Conservation (phyloP, 1,284 basidiomycete species). For the Fomitopsis betulina region DNA sequence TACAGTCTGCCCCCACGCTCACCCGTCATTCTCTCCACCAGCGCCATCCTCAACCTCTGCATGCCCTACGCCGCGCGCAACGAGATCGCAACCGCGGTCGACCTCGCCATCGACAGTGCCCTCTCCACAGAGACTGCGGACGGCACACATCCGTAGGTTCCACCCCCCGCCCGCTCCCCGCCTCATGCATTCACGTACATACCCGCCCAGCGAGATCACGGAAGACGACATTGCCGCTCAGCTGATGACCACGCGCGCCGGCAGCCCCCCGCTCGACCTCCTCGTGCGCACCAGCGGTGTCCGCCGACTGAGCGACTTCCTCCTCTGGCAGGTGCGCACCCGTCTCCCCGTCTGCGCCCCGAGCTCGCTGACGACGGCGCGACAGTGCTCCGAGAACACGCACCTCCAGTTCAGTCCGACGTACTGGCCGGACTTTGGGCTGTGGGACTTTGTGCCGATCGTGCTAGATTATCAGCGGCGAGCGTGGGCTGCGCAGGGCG, state of each 20-base stretch:
- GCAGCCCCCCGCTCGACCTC: constrained; percentile 84
- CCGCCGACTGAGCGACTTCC: constrained; percentile 84
- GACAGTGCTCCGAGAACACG: constrained; percentile 75
- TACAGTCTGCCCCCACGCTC: neutral
- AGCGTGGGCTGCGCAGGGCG: constrained; percentile 39
- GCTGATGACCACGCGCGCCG: constrained; percentile 61
- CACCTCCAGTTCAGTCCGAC: constrained; percentile 90
- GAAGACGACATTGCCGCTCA: constrained; percentile 62
- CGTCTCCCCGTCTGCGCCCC: neutral
- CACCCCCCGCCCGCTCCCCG: neutral
- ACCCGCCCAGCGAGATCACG: constrained; percentile 43
- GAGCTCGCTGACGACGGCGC: neutral
- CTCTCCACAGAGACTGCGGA: constrained; percentile 28
- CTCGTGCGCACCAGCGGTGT: constrained; percentile 93
- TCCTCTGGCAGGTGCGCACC: constrained; percentile 84
- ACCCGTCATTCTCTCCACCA: constrained; percentile 24
- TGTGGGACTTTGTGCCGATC: constrained; percentile 83
- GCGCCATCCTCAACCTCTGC: constrained; percentile 90
- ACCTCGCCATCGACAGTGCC: constrained; percentile 49
- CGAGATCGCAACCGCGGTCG: constrained; percentile 83
- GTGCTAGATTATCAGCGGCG: constrained; percentile 83
- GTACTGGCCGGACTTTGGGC: constrained; percentile 95
- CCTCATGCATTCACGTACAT: neutral
- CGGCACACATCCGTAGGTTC: constrained; percentile 12
- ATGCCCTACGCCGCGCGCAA: constrained; percentile 93